phyloP scores from a whole-genome alignment of 257 asterid species.

The Cinchona pubescens region DNA sequence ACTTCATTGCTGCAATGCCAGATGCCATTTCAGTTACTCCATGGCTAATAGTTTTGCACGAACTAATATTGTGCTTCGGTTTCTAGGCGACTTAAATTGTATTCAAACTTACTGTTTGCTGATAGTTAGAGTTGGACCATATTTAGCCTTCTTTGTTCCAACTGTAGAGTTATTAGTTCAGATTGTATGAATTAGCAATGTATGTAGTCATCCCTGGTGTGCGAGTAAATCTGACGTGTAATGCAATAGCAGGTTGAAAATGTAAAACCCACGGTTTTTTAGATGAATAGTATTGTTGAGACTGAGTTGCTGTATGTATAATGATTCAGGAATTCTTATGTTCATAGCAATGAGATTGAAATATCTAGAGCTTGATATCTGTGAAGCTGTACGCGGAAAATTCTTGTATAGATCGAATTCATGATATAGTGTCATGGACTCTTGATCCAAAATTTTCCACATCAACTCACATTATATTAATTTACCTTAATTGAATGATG shows the following conservation, averaged over 20 bases:
- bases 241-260: not conserved
- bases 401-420: too few species aligned
- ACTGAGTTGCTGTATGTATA: too few species aligned
- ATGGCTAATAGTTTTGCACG: not conserved
- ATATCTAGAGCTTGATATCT: too few species aligned
- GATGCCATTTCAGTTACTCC: not conserved
- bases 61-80: not conserved
- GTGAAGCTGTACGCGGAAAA: too few species aligned
- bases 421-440: too few species aligned
- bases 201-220: not conserved
- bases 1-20: not conserved
- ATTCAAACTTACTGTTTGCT: too few species aligned
- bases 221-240: not conserved
- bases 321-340: too few species aligned
- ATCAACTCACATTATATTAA: too few species aligned
- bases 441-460: too few species aligned
- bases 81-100: not conserved
- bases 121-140: slow-evolving; percentile 8
- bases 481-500: too few species aligned
- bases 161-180: not conserved
- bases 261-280: not conserved
- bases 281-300: too few species aligned
- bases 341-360: too few species aligned
- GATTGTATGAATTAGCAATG: not conserved
- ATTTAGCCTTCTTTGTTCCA: slow-evolving; percentile 7